phyloP scores from a whole-genome alignment of 495 filamentous ascomycete genomes.

The Talaromyces stipitatus region DNA sequence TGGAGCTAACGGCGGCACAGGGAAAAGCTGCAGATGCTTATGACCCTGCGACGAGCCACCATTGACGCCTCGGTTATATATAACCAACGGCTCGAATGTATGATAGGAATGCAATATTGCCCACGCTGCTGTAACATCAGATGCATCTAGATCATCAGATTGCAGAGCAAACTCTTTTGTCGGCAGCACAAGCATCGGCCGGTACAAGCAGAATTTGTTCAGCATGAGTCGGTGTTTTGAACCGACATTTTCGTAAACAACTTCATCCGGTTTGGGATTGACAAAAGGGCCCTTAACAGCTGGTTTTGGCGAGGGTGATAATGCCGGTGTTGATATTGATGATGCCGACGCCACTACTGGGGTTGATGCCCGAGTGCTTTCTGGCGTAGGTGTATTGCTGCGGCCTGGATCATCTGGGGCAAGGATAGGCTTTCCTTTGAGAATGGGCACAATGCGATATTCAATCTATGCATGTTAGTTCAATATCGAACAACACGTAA shows the following conservation, averaged over 20 bases:
- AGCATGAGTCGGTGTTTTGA: slow-evolving; percentile 10
- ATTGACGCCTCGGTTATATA: slow-evolving; percentile 20
- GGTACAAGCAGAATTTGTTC: slow-evolving; percentile 14
- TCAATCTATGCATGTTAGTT: slow-evolving; percentile 9
- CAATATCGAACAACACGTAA: background rate
- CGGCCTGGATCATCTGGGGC: slow-evolving; percentile 7
- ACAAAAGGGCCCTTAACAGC: slow-evolving; percentile 10
- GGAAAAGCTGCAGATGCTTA: slow-evolving; percentile 19
- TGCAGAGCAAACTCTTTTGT: slow-evolving; percentile 15
- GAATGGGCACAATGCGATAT: slow-evolving; percentile 8
- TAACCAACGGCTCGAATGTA: slow-evolving; percentile 10
- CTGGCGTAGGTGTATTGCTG: slow-evolving; percentile 7
- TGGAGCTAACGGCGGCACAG: slow-evolving; percentile 7
- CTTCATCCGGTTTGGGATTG: slow-evolving; percentile 10
- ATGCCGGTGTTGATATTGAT: background rate
- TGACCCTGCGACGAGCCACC: slow-evolving; percentile 18
- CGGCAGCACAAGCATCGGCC: slow-evolving; percentile 13
- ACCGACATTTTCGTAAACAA: slow-evolving; percentile 9
- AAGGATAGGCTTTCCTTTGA: slow-evolving; percentile 11
- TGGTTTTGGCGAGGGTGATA: background rate
- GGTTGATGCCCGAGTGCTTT: slow-evolving; percentile 8
- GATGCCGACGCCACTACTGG: background rate
- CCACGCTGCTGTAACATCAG: slow-evolving; percentile 16
- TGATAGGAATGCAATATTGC: slow-evolving; percentile 12
- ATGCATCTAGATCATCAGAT: slow-evolving; percentile 19